Evolutionary conservation across 345 rosid genomes (phyloP).

Genomic region (Camelina laxa): DNA sequence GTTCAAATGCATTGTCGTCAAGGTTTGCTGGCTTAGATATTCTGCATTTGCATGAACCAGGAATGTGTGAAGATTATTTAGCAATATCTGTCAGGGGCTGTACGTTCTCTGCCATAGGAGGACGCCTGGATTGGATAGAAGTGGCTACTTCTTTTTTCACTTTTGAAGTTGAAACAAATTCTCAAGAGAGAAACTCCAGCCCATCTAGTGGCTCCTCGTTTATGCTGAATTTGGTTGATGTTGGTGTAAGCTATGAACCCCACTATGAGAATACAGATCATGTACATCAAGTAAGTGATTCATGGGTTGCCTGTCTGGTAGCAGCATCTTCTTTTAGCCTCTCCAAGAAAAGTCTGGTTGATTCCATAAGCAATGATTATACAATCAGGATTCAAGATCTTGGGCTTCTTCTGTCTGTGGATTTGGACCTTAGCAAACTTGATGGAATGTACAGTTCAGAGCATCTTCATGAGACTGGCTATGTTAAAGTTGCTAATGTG

Average conservation of each 20-base stretch:
- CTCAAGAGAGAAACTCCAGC: conserved; percentile 47
- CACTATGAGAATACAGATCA: conserved; percentile 49
- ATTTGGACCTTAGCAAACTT: conserved; percentile 53
- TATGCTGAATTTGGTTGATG: conserved; percentile 76
- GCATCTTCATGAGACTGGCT: conserved; percentile 70
- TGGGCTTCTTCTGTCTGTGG: conserved; percentile 80
- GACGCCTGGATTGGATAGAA: conserved; percentile 94
- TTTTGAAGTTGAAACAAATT: conserved; percentile 43
- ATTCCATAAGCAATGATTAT: conserved; percentile 55
- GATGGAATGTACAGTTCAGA: conserved; percentile 60
- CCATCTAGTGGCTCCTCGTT: conserved; percentile 57
- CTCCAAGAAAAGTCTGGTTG: conserved; percentile 51
- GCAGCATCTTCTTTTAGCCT: conserved; percentile 85
- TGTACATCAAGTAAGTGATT: conserved; percentile 47
- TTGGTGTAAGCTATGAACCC: conserved; percentile 92
- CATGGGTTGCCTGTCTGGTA: conserved; percentile 70
- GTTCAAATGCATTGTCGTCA: conserved; percentile 88
- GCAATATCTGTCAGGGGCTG: conserved; percentile 72
- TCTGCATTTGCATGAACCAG: conserved; percentile 67
- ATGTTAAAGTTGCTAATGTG: conserved; percentile 77
- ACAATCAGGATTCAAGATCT: conserved; percentile 75
- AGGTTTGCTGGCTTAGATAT: conserved; percentile 86
- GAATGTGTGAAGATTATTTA: conserved; percentile 49
- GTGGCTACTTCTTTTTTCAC: conserved; percentile 71
- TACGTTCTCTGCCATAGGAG: conserved; percentile 86